phyloP scores from a whole-genome alignment of 2,329 filamentous ascomycete genomes.

The Xylaria hypoxylon region DNA sequence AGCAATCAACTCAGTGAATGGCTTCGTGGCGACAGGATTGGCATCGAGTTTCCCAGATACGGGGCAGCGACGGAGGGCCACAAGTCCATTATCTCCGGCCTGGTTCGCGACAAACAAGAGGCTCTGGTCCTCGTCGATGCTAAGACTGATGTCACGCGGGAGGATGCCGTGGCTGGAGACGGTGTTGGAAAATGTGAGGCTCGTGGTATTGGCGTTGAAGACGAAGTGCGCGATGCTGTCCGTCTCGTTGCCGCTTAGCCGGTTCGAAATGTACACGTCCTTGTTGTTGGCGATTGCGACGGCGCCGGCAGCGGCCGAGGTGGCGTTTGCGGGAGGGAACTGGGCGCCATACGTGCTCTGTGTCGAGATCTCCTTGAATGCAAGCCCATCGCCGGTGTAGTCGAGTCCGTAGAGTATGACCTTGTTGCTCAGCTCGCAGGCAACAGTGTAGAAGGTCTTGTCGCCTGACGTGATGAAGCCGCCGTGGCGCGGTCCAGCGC shows the following conservation, averaged over 20 bases:
- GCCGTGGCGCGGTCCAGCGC: slow-evolving; percentile 64
- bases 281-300: slow-evolving; percentile 55
- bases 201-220: slow-evolving; percentile 34
- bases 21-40: slow-evolving; percentile 40
- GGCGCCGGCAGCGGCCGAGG: slow-evolving; percentile 59
- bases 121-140: slow-evolving; percentile 48
- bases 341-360: slow-evolving; percentile 57
- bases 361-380: slow-evolving; percentile 53
- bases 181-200: slow-evolving; percentile 42
- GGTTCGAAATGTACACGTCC: slow-evolving; percentile 65
- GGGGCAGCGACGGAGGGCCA: slow-evolving; percentile 53
- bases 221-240: slow-evolving; percentile 63
- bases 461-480: slow-evolving; percentile 56
- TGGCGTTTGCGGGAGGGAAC: slow-evolving; percentile 52
- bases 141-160: slow-evolving; percentile 62
- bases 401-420: slow-evolving; percentile 57
- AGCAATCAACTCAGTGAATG: slow-evolving; percentile 35
- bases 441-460: slow-evolving; percentile 60
- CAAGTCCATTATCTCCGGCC: slow-evolving; percentile 55
- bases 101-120: slow-evolving; percentile 62
- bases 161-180: slow-evolving; percentile 46
- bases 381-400: slow-evolving; percentile 53
- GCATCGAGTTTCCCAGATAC: slow-evolving; percentile 41
- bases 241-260: slow-evolving; percentile 57
- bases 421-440: slow-evolving; percentile 60